Base-by-base conservation (phyloP, 768 basidiomycete genomes). In the Tylopilus sp. region DNA sequence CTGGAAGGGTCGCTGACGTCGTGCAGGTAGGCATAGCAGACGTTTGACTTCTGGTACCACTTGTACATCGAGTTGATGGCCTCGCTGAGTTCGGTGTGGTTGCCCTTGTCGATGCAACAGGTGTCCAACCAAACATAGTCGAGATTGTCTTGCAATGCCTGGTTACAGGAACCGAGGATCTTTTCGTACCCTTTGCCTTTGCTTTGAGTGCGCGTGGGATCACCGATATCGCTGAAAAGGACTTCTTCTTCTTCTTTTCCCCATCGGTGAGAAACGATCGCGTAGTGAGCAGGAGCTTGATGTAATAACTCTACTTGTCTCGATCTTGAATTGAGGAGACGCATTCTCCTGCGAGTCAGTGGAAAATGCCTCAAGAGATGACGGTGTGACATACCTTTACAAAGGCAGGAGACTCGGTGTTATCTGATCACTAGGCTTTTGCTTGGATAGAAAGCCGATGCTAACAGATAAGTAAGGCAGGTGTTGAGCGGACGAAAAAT, bases 11-110 rank as follows among this genome's bases (percentile, higher is more conserved):
- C 54, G 33, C 18, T 41, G 40, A 69, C 55, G 41, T 68, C 63
- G 28, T 61, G 53, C 36, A 70, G 33, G 50, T 70, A 66, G 4
- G 52, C 63, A 11, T 65, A 62, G 50, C 69, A 70, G 33, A 62
- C 42, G 1, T 56, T 20, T 5, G 69, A 58, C 13, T 58, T 42
- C 2, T 44, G 43, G 50, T 70, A 71, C 70, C 70, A 70, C 35
- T n/a, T 53, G 56, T 62, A 71, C 67, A 71, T 70, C 15, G 65
- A 50, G 30, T 67, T 64, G 48, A 70, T 66, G 18, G 70, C 59
- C 38, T 70, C 60, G 23, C 35, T 23, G 17, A 71, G 60, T 33
- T 70, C 70, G 2, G 63, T 50, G 47, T 51, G 64, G 47, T 55
- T 69, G 35, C 26, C 36, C 54, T 50, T 65, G 45, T 70, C 48